Evolutionary conservation across 2,329 filamentous ascomycete species (phyloP), one percentile per base, ranked within the genome.

Genomic region (Apiospora arundinis): DNA sequence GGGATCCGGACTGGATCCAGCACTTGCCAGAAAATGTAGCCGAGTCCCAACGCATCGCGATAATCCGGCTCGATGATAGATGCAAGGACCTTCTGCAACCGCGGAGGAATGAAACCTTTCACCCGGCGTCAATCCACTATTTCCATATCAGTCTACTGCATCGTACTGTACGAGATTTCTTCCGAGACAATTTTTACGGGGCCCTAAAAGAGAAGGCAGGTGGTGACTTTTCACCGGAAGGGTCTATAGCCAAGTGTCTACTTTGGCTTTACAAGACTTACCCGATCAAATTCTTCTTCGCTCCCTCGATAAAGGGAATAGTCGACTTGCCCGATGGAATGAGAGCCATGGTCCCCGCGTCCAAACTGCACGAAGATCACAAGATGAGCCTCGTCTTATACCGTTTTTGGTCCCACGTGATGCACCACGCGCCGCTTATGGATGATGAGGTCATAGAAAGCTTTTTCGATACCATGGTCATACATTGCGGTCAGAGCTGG

Each of bases 231-330:
- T 40, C 56, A 12, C 56, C 56, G 6, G 56, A 63, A 23, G 32
- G 56, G 40, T 63, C 32, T 5, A 40, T 63, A 23, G 32, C 56
- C 18, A 63, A 63, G 3, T 63, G 56, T 4, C 14, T 63, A 4
- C 56, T 63, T 4, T 63, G 56, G 56, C 56, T 63, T 23, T 63
- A 40, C 56, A 63, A 63, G 21, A 63, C 56, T 6, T 63, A 40
- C 2, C 56, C 56, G 8, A 63, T 40, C 32, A 40, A n/a, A 0
- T 18, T 63, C 0, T 63, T 63, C 56, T 63, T 40, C n/a, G n/a
- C n/a, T n/a, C n/a, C n/a, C n/a, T n/a, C n/a, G n/a, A n/a, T n/a
- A n/a, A n/a, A n/a, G n/a, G n/a, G 7, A 5, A n/a, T 18, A 21
- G 56, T n/a, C 18, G 56, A n/a, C 4, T 3, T 23, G 12, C 18